Conservation (phyloP, 805 yeast genomes). For the Millerago galiae region DNA sequence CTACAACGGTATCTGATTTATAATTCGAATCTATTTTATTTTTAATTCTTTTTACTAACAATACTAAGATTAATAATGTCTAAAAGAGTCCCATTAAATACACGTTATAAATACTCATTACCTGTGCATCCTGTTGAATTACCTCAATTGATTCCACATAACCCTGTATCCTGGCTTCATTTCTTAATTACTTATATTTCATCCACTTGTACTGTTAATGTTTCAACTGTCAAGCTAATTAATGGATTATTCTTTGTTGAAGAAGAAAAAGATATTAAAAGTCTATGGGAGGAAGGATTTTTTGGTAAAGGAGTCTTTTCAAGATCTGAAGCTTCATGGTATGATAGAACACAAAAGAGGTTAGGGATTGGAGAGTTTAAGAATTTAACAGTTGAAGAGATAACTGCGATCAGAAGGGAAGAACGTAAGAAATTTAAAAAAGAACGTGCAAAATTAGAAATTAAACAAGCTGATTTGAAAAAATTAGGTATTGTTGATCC, state of each 20-base stretch:
- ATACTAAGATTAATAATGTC: conserved; percentile 22
- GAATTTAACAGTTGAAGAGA: conserved; percentile 56
- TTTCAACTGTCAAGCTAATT: conserved; percentile 26
- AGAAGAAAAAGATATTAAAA: conserved; percentile 39
- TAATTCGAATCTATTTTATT: background rate
- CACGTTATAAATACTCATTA: conserved; percentile 43
- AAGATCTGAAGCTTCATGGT: conserved; percentile 92
- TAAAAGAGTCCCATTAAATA: conserved; percentile 24
- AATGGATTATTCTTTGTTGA: conserved; percentile 32
- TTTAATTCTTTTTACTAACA: background rate
- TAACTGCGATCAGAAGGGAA: conserved; percentile 65
- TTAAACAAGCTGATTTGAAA: conserved; percentile 34
- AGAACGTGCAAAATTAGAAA: conserved; percentile 58
- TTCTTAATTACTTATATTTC: conserved; percentile 32
- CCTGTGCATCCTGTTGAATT: conserved; percentile 47
- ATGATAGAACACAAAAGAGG: conserved; percentile 51
- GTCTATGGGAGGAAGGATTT: conserved; percentile 80
- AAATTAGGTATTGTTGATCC: conserved; percentile 31
- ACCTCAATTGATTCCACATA: conserved; percentile 54
- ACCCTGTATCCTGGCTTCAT: conserved; percentile 59
- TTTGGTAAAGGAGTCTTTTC: conserved; percentile 90
- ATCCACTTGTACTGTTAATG: conserved; percentile 14
- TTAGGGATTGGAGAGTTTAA: conserved; percentile 37
- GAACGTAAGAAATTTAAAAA: conserved; percentile 69
- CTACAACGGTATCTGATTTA: conserved; percentile 94